A percentile compares a stretch with the other conserved stretches of the same genome.
Conservation (phyloP, 2,329 filamentous ascomycete species). For the Pseudogymnoascus sp. region DNA sequence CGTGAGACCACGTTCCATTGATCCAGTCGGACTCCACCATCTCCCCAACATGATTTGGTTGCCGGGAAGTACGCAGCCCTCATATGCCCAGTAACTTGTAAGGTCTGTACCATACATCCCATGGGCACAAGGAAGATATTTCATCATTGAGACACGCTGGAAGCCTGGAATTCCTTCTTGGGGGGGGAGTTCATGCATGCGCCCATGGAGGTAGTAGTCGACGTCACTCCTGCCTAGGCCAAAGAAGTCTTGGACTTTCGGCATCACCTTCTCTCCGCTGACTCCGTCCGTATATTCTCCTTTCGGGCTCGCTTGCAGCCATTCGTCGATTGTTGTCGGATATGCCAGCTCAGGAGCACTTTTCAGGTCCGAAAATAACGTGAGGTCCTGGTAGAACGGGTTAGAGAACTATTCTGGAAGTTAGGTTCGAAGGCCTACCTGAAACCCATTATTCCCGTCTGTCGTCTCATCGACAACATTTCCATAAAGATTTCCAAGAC, state of each 20-base stretch:
- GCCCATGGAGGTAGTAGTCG: slow-evolving; percentile 31
- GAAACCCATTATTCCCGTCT: slow-evolving; percentile 17
- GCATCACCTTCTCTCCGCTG: not conserved
- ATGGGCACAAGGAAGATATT: slow-evolving; percentile 29
- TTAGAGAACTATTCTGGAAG: not conserved
- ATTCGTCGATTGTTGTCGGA: not conserved
- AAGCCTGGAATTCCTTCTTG: slow-evolving; percentile 44
- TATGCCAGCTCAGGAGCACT: not conserved
- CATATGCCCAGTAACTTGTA: slow-evolving; percentile 36
- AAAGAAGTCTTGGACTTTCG: slow-evolving; percentile 22
- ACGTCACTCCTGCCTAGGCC: slow-evolving; percentile 32
- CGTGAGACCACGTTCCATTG: slow-evolving; percentile 10
- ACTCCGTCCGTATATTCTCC: not conserved
- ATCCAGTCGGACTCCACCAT: slow-evolving; percentile 35
- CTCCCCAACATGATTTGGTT: slow-evolving; percentile 39
- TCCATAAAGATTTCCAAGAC: not conserved
- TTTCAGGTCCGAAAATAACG: not conserved
- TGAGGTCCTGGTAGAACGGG: slow-evolving; percentile 7
- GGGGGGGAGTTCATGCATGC: slow-evolving; percentile 40
- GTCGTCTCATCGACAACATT: slow-evolving; percentile 11
- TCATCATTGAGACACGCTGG: slow-evolving; percentile 47
- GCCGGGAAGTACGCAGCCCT: slow-evolving; percentile 39
- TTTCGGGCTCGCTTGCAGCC: slow-evolving; percentile 1
- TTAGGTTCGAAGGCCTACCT: slow-evolving; percentile 14
- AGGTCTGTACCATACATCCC: slow-evolving; percentile 16